Evolutionary conservation across 129 eudicot species (phyloP).

Genomic region (Tagetes patula): DNA sequence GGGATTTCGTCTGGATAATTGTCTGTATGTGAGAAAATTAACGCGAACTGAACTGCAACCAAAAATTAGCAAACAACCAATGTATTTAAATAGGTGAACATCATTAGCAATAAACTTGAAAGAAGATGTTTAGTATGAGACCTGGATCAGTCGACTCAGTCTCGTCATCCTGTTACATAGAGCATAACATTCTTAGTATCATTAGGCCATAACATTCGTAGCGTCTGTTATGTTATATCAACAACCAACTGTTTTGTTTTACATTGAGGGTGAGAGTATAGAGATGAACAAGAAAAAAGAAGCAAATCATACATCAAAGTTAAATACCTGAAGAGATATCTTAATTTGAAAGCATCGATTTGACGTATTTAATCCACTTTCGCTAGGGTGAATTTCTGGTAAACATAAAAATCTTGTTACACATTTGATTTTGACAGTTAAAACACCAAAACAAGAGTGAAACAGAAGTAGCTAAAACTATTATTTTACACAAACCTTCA

Average conservation of each 20-base stretch:
- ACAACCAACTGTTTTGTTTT: neutral
- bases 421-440: slow-evolving; percentile 5
- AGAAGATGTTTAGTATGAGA: slow-evolving; percentile 28
- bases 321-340: slow-evolving; percentile 56
- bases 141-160: slow-evolving; percentile 55
- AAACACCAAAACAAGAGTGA: neutral
- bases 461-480: neutral
- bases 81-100: slow-evolving; percentile 7
- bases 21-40: slow-evolving; percentile 86
- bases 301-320: neutral
- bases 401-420: neutral
- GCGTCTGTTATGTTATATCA: neutral
- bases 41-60: slow-evolving; percentile 77
- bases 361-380: slow-evolving; percentile 85
- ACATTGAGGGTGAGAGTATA: neutral
- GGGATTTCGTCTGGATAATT: slow-evolving; percentile 98
- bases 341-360: slow-evolving; percentile 70
- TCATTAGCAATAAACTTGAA: slow-evolving; percentile 25
- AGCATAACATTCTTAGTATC: slow-evolving; percentile 15
- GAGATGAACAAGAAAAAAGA: neutral
- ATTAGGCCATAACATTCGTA: neutral
- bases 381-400: slow-evolving; percentile 84
- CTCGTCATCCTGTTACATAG: slow-evolving; percentile 59
- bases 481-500: slow-evolving; percentile 46
- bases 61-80: slow-evolving; percentile 11